Evolutionary conservation across 768 basidiomycete species (phyloP), one percentile per base, ranked within the genome.

Genomic region (Suillus ampliporus): DNA sequence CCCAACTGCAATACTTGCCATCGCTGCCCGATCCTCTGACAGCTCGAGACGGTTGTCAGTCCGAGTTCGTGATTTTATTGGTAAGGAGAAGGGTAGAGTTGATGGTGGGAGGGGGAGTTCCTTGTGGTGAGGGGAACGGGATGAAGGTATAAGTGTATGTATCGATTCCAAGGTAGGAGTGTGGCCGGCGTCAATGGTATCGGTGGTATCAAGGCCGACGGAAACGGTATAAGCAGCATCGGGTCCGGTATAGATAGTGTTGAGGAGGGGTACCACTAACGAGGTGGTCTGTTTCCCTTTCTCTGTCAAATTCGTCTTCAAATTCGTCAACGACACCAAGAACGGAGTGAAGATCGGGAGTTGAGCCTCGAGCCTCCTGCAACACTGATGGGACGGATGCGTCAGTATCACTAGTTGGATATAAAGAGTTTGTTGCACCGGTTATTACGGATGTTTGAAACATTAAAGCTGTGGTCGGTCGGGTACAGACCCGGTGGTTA

Each of bases 361-460:
- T 70, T 0, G 73, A 70, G 60, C 74, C 75, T 9, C 77, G 64
- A 6, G 71, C 71, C 43, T 71, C 74, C n/a, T n/a, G n/a, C n/a
- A n/a, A n/a, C n/a, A n/a, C n/a, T n/a, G n/a, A n/a, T n/a, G n/a
- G n/a, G n/a, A n/a, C n/a, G n/a, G n/a, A n/a, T n/a, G n/a, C n/a
- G n/a, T n/a, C n/a, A n/a, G n/a, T n/a, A n/a, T n/a, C n/a, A n/a
- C n/a, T n/a, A n/a, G n/a, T n/a, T n/a, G n/a, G n/a, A n/a, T n/a
- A n/a, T n/a, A n/a, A n/a, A n/a, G n/a, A n/a, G n/a, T n/a, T n/a
- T n/a, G n/a, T n/a, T n/a, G n/a, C n/a, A n/a, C n/a, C n/a, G n/a
- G n/a, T n/a, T n/a, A n/a, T n/a, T n/a, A n/a, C n/a, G n/a, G n/a
- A n/a, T n/a, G n/a, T n/a, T n/a, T n/a, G n/a, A n/a, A n/a, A n/a